Percentiles rank a stretch among this genome's conserved stretches.
Evolutionary conservation across 495 filamentous ascomycete genomes (phyloP).

Genomic region (Hypoxylon lienhwacheense): DNA sequence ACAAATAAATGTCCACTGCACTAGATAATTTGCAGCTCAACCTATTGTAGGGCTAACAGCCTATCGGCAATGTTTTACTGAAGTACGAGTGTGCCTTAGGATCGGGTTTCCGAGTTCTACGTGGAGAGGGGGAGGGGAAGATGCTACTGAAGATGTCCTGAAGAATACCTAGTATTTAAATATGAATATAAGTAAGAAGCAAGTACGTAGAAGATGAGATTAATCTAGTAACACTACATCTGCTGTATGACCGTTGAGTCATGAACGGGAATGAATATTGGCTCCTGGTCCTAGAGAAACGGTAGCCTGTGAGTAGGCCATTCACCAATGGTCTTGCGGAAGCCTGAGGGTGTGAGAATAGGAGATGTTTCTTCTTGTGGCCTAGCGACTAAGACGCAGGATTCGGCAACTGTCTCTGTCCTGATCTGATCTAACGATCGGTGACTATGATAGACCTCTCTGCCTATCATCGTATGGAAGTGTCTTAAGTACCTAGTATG

Average conservation of each 20-base stretch:
- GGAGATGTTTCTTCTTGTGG: constrained; percentile 7
- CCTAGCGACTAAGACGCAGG: constrained; percentile 14
- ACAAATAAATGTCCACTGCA: too few relatives aligned
- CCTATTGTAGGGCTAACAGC: too few relatives aligned
- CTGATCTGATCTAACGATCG: constrained; percentile 19
- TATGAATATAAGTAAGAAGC: too few relatives aligned
- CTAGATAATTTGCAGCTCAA: too few relatives aligned
- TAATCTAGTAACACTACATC: constrained; percentile 25
- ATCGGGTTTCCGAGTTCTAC: not conserved
- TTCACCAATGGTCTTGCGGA: constrained; percentile 14
- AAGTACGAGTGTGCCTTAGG: not conserved
- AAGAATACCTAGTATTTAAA: constrained; percentile 1
- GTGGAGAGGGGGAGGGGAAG: not conserved
- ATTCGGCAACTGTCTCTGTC: constrained; percentile 16
- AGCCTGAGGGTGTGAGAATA: constrained; percentile 21
- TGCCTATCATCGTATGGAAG: constrained; percentile 14
- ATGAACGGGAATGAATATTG: constrained; percentile 30
- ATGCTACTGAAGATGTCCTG: constrained; percentile 13
- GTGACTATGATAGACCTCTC: not conserved
- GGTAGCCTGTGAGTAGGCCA: constrained; percentile 18
- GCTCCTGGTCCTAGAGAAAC: constrained; percentile 27
- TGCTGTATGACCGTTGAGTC: constrained; percentile 25
- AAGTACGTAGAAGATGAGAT: constrained; percentile 1
- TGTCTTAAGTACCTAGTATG: constrained; percentile 25
- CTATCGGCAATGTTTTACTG: constrained; percentile 2